Conservation (phyloP, 2,329 filamentous ascomycete species). For the Magnaporthiopsis poae region DNA sequence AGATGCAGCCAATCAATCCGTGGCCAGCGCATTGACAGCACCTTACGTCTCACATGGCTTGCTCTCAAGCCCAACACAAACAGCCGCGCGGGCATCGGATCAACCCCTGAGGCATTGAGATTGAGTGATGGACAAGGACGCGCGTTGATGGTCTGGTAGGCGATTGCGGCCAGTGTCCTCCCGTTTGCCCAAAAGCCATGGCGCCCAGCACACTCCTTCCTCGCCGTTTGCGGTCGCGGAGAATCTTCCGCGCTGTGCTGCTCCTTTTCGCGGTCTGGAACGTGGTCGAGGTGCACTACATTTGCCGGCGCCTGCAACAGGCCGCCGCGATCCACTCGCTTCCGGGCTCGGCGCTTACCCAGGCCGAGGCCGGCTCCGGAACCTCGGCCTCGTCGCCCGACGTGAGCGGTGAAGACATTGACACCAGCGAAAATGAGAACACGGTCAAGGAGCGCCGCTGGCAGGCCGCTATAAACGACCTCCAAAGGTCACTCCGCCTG, state of each 20-base stretch:
- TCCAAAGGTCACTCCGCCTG: conserved; percentile 5
- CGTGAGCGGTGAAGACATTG: background rate
- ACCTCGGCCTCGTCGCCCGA: background rate
- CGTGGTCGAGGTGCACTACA: conserved; percentile 7
- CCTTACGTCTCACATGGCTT: background rate
- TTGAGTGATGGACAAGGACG: background rate
- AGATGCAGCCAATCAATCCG: background rate
- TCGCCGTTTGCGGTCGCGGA: conserved; percentile 1
- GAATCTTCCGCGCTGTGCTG: conserved; percentile 1
- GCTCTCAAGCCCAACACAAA: background rate
- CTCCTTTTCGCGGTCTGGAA: conserved; percentile 7
- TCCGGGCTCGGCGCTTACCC: background rate
- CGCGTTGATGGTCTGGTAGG: background rate
- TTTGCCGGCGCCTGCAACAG: conserved; percentile 4
- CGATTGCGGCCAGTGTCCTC: background rate
- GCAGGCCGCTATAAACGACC: background rate
- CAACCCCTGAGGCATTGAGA: background rate
- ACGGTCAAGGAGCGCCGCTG: conserved; percentile 4
- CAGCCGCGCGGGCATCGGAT: background rate
- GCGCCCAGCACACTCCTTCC: conserved; percentile 1
- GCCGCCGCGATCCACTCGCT: background rate
- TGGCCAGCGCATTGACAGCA: background rate
- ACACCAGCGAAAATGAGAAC: background rate
- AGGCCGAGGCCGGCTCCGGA: background rate
- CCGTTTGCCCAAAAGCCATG: background rate